Evolutionary conservation across 495 filamentous ascomycete genomes (phyloP).

Genomic region (Aspergillus leporis): DNA sequence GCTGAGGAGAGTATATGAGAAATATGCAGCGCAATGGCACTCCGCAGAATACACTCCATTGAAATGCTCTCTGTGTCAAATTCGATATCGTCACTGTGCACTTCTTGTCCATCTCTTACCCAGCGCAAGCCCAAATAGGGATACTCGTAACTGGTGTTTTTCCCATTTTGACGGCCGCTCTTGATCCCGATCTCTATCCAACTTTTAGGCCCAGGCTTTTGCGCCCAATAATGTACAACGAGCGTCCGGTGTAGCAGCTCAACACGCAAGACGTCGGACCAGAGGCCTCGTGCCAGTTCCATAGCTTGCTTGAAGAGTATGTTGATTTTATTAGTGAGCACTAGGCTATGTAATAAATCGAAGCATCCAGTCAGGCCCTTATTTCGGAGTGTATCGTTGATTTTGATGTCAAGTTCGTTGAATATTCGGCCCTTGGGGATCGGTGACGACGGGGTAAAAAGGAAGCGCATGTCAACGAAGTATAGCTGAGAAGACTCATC

Average conservation of each 20-base stretch:
- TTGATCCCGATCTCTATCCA: conserved; percentile 88
- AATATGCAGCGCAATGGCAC: conserved; percentile 73
- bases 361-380: conserved; percentile 77
- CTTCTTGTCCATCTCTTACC: conserved; percentile 79
- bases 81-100: conserved; percentile 61
- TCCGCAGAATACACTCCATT: conserved; percentile 68
- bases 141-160: conserved; percentile 22
- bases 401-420: conserved; percentile 62
- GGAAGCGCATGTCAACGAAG: conserved; percentile 87
- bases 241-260: conserved; percentile 76
- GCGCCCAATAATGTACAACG: conserved; percentile 86
- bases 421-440: conserved; percentile 59
- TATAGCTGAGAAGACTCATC: conserved; percentile 78
- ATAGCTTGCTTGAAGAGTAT: conserved; percentile 74
- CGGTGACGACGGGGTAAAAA: conserved; percentile 69
- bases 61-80: conserved; percentile 69
- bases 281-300: conserved; percentile 63
- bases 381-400: conserved; percentile 65
- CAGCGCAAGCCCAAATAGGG: conserved; percentile 70
- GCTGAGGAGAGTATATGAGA: conserved; percentile 63
- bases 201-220: conserved; percentile 66
- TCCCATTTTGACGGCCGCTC: conserved; percentile 53
- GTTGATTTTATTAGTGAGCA: conserved; percentile 83
- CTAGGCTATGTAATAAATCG: conserved; percentile 78
- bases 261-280: conserved; percentile 73